phyloP scores from a whole-genome alignment of 208 protist species.

The Wallacemonas sp. region DNA sequence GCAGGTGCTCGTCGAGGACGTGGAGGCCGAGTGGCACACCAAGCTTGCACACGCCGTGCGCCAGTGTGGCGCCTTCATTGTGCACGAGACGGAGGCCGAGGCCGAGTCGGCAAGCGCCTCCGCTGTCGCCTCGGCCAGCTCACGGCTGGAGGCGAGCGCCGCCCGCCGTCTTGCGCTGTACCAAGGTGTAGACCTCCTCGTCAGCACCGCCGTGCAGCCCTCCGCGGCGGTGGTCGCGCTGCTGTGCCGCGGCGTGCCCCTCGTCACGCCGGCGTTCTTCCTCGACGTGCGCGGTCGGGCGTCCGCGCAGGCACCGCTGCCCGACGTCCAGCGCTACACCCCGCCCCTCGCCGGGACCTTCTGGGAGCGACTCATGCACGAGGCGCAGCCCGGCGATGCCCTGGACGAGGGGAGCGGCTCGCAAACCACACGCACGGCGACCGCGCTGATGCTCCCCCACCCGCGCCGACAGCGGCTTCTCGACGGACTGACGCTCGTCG shows the following conservation, averaged over 20 bases:
- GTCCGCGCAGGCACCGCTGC: slow-evolving; percentile 52
- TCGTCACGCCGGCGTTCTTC: slow-evolving; percentile 73
- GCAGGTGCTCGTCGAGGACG: slow-evolving; percentile 46
- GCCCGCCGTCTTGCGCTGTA: slow-evolving; percentile 10
- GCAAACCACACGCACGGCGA: not conserved
- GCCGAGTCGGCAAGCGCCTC: not conserved
- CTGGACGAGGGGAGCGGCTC: slow-evolving; percentile 8
- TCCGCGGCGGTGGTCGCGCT: slow-evolving; percentile 58
- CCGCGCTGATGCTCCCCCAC: slow-evolving; percentile 21
- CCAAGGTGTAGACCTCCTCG: slow-evolving; percentile 27
- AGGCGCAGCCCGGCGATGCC: not conserved
- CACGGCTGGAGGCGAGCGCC: not conserved
- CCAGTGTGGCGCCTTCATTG: slow-evolving; percentile 49
- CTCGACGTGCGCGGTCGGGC: slow-evolving; percentile 33
- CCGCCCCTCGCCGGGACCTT: slow-evolving; percentile 26
- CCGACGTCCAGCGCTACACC: slow-evolving; percentile 30
- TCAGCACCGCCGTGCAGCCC: slow-evolving; percentile 44
- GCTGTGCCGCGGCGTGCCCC: slow-evolving; percentile 54
- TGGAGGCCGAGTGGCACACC: slow-evolving; percentile 36
- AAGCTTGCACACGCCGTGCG: slow-evolving; percentile 50
- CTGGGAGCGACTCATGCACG: slow-evolving; percentile 8
- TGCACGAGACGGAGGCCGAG: slow-evolving; percentile 12
- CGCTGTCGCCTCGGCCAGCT: not conserved
- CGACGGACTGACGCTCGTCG: slow-evolving; percentile 50
- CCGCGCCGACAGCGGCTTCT: slow-evolving; percentile 51